Base-by-base conservation (phyloP, 306 rosid species). In the Gastrolobium bilobum region DNA sequence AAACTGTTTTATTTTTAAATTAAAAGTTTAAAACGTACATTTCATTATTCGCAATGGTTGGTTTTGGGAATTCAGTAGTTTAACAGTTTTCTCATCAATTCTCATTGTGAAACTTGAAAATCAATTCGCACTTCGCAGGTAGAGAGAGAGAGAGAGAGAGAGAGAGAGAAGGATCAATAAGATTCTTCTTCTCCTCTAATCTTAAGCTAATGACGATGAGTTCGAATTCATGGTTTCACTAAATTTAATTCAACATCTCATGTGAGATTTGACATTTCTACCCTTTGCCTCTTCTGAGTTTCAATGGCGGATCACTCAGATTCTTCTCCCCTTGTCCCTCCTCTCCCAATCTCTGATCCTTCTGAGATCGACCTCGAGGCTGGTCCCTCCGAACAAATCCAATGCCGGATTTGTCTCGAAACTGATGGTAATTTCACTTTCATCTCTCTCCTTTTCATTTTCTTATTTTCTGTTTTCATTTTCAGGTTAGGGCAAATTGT, bases 391-490 rank as follows among this genome's bases (percentile, higher is more conserved):
- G 99, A 95, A 54, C 97, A 95, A 86, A 95, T 93, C 78, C 99
- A 95, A 37, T 95, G 99, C 87, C 90, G 99, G 79, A 95, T 95
- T 91, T 95, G 99, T 79, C 99, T 95, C 40, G 99, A 95, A 84
- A 90, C 96, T 4, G 98, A 95, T 56, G 99, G 99, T 95, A 86
- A 80, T 78, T 78, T 62, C 68, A 62, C 68, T 61, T 46, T 67
- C 15, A 5, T 50, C 50, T 38, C 4, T n/a, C 42, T 31, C 7
- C n/a, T n/a, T n/a, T n/a, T n/a, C n/a, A n/a, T n/a, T n/a, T n/a
- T n/a, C n/a, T n/a, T n/a, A n/a, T n/a, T 0, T 1, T 40, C 4
- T 64, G 70, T 59, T 75, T 76, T 47, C 53, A 60, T 39, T 79
- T 82, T 20, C 71, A 15, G 53, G 77, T 88, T 71, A 61, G 59